These are phyloP conservation scores for Mycena crocata DNA, from an alignment of 768 basidiomycete genomes.

Conservation along the genomic window DNA sequence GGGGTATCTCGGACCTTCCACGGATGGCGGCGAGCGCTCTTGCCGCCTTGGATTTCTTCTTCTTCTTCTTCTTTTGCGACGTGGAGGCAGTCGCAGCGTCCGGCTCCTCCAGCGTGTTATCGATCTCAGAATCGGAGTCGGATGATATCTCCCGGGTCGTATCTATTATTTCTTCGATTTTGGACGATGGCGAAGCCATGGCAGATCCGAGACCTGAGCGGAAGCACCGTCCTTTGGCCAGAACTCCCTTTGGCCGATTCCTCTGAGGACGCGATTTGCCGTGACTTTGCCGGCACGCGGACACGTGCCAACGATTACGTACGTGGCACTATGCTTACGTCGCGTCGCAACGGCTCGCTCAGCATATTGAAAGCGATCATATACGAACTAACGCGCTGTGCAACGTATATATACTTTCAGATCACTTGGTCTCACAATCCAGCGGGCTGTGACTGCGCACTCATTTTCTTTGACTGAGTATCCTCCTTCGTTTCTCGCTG, in stretches of 20 bases:
- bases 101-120: slow-evolving; percentile 20
- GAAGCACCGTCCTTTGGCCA: no score
- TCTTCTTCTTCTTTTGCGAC: slow-evolving; percentile 79
- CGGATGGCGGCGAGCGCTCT: slow-evolving; percentile 63
- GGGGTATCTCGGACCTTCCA: slow-evolving; percentile 64
- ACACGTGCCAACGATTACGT: no score
- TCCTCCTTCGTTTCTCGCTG: not conserved
- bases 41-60: slow-evolving; percentile 82
- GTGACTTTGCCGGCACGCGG: no score
- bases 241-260: no score
- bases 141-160: slow-evolving; percentile 33
- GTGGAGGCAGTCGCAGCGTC: slow-evolving; percentile 54
- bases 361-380: no score
- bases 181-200: slow-evolving; percentile 35
- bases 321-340: no score
- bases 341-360: no score
- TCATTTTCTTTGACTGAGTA: not conserved
- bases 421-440: not conserved
- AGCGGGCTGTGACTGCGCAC: not conserved
- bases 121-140: slow-evolving; percentile 30
- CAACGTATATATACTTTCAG: not conserved
- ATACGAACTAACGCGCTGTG: not conserved
- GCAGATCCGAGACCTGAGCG: not conserved
- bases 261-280: no score
- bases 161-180: slow-evolving; percentile 41